These are phyloP conservation scores for Roridomyces roridus DNA, from an alignment of 768 basidiomycete genomes.

Conservation along the genomic window DNA sequence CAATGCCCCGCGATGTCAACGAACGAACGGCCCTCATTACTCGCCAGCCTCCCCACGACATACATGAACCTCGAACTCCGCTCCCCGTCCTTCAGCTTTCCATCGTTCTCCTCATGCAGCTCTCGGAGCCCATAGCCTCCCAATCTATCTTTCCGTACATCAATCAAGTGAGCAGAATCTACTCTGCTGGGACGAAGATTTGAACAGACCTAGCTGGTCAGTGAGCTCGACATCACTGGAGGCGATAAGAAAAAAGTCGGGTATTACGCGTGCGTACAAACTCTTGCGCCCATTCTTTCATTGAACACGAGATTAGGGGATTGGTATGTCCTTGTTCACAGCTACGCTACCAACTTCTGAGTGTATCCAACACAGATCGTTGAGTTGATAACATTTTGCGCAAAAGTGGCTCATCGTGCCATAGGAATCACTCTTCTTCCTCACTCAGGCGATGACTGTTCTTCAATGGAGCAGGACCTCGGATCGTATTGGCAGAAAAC, in stretches of 20 bases:
- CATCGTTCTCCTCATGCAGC: constrained; percentile 72
- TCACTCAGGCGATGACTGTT: constrained; percentile 51
- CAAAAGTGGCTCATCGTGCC: constrained; percentile 31
- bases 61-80: constrained; percentile 48
- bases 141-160: constrained; percentile 80
- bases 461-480: constrained; percentile 61
- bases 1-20: not conserved
- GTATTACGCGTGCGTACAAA: constrained; percentile 47
- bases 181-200: too few species aligned
- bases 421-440: constrained; percentile 55
- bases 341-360: not conserved
- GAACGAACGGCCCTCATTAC: constrained; percentile 70
- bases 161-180: constrained; percentile 57
- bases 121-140: constrained; percentile 76
- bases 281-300: not conserved
- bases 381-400: not conserved
- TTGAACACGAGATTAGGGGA: not conserved
- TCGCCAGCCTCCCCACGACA: constrained; percentile 41
- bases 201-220: not conserved
- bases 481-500: constrained; percentile 56
- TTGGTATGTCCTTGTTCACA: not conserved
- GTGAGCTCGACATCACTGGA: constrained; percentile 40
- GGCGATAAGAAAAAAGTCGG: constrained; percentile 48
- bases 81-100: constrained; percentile 73
- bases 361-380: constrained; percentile 22